Conservation (phyloP, 257 asterid genomes). For the Craterostigma plantagineum region DNA sequence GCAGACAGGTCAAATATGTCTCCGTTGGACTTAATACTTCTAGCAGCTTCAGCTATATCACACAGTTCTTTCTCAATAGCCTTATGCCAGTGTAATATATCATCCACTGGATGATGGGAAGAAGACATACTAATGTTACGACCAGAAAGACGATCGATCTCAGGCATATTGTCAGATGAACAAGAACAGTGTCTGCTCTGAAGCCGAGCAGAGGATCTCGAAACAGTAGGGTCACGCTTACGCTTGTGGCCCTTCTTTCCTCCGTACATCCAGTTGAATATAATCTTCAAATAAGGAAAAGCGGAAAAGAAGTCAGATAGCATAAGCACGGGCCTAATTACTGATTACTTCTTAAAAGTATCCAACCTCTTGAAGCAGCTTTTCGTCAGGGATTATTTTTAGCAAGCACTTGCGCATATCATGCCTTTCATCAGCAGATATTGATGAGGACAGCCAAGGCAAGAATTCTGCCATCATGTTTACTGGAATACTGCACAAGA, state of each 20-base stretch:
- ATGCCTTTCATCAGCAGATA: conserved; percentile 66
- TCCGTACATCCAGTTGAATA: conserved; percentile 96
- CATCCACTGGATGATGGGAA: conserved; percentile 47
- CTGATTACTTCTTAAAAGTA: neutral
- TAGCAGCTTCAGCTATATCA: conserved; percentile 83
- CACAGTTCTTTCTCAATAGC: conserved; percentile 75
- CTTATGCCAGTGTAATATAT: conserved; percentile 87
- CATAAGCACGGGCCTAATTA: conserved; percentile 1
- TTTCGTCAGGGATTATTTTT: conserved; percentile 69
- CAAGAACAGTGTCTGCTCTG: conserved; percentile 8
- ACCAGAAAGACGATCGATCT: conserved; percentile 24
- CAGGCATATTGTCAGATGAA: conserved; percentile 15
- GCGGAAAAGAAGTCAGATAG: conserved; percentile 25
- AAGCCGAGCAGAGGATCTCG: no score
- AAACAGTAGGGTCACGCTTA: conserved; percentile 15
- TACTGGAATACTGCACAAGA: conserved; percentile 92
- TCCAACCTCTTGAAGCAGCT: conserved; percentile 79
- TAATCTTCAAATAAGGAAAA: conserved; percentile 32
- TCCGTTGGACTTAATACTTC: conserved; percentile 56
- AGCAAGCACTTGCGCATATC: conserved; percentile 86
- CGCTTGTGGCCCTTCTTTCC: conserved; percentile 56
- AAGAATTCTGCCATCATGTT: conserved; percentile 97
- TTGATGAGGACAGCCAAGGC: conserved; percentile 93
- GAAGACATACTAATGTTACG: conserved; percentile 17
- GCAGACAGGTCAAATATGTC: conserved; percentile 74